These are phyloP conservation scores for Stachybotrys elegans DNA, from an alignment of 2,329 filamentous ascomycete species.

Conservation along the genomic window DNA sequence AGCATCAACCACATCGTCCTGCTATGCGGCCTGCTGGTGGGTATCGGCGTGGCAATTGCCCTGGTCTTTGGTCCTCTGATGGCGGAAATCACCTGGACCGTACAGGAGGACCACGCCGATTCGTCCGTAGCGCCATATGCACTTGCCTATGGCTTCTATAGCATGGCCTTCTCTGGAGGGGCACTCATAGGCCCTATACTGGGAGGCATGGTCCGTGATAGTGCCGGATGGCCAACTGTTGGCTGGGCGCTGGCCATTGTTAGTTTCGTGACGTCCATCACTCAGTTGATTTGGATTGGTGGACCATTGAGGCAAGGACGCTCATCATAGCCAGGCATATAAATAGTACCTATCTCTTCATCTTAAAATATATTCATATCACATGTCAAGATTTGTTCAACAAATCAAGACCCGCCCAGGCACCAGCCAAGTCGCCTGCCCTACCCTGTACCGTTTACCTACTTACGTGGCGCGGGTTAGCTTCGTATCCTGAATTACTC, in stretches of 20 bases:
- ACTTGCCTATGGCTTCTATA: constrained; percentile 29
- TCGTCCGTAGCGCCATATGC: constrained; percentile 22
- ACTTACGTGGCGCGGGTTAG: no score
- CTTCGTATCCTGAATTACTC: no score
- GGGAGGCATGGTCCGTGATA: constrained; percentile 27
- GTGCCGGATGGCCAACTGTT: constrained; percentile 25
- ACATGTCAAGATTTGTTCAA: no score
- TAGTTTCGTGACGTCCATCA: constrained; percentile 20
- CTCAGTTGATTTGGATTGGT: constrained; percentile 22
- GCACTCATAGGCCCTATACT: constrained; percentile 26
- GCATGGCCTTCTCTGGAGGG: constrained; percentile 27
- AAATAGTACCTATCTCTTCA: no score
- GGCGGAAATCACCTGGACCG: constrained; percentile 29
- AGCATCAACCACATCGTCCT: constrained; percentile 22
- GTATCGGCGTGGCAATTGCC: constrained; percentile 22
- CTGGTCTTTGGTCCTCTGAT: constrained; percentile 29
- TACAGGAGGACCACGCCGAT: constrained; percentile 15
- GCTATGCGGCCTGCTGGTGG: constrained; percentile 25
- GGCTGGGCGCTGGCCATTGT: constrained; percentile 25
- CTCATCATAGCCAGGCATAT: no score
- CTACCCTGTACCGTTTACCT: no score
- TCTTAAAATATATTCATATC: no score
- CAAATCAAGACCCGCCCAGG: no score
- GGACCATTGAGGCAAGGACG: constrained; percentile 15
- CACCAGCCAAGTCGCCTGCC: no score